Evolutionary conservation across 257 asterid genomes (phyloP).

Genomic region (Fraxinus americana): DNA sequence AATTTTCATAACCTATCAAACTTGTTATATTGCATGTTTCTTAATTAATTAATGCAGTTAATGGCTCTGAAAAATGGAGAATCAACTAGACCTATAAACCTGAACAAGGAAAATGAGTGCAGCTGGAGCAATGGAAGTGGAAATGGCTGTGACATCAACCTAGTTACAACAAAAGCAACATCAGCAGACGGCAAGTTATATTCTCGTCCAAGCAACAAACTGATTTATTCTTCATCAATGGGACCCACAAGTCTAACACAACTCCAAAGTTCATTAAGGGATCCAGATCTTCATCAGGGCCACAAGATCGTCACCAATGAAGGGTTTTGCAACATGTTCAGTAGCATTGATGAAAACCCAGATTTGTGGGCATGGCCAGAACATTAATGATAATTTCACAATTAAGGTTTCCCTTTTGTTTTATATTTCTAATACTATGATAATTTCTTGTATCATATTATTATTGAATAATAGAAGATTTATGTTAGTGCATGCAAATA

Average conservation of each 20-base stretch:
- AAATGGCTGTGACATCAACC: constrained; percentile 59
- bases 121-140: constrained; percentile 79
- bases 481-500: constrained; percentile 48
- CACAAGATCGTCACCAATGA: constrained; percentile 41
- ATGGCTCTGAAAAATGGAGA: constrained; percentile 50
- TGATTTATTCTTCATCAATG: constrained; percentile 29
- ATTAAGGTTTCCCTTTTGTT: background rate
- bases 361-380: constrained; percentile 81
- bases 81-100: constrained; percentile 42
- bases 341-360: constrained; percentile 59
- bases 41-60: constrained; percentile 45
- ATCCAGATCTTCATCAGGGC: constrained; percentile 29
- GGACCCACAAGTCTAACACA: constrained; percentile 33
- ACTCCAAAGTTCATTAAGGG: constrained; percentile 39
- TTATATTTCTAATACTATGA: background rate
- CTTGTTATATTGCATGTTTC: no score
- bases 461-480: constrained; percentile 26
- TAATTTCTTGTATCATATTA: constrained; percentile 15
- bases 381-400: constrained; percentile 29
- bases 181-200: constrained; percentile 37
- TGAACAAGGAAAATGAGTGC: constrained; percentile 68
- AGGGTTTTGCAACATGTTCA: constrained; percentile 60
- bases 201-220: constrained; percentile 30
- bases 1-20: no score
- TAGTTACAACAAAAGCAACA: constrained; percentile 37